phyloP scores from a whole-genome alignment of 2,329 filamentous ascomycete genomes.

The Neopestalotiopsis rosae region DNA sequence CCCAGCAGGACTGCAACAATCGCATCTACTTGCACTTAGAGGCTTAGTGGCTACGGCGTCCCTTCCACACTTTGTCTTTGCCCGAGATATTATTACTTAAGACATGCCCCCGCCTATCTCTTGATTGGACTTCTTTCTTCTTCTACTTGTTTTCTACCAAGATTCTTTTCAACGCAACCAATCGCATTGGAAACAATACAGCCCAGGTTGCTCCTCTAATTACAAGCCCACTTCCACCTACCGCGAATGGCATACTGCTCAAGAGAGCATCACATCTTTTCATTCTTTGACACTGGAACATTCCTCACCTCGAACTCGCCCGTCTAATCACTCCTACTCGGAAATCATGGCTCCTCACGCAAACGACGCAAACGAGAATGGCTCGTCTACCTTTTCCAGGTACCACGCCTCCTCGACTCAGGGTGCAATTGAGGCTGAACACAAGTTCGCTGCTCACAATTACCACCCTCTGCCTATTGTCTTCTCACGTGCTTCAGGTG shows the following conservation, averaged over 20 bases:
- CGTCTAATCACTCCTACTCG: constrained; percentile 7
- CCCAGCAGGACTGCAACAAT: constrained; percentile 34
- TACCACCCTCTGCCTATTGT: constrained; percentile 97
- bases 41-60: constrained; percentile 49
- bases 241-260: constrained; percentile 15
- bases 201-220: neutral
- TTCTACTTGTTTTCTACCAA: neutral
- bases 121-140: constrained; percentile 3
- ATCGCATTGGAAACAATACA: neutral
- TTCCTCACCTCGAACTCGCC: constrained; percentile 2
- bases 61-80: constrained; percentile 12
- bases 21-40: constrained; percentile 63
- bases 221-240: neutral
- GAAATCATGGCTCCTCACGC: constrained; percentile 64
- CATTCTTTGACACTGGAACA: constrained; percentile 13
- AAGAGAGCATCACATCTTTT: constrained; percentile 12
- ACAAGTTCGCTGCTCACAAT: constrained; percentile 92
- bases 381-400: constrained; percentile 42
- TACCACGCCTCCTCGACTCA: constrained; percentile 81
- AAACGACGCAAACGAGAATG: constrained; percentile 45
- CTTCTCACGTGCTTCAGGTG: constrained; percentile 83
- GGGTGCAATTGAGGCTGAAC: constrained; percentile 80
- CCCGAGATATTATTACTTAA: constrained; percentile 34
- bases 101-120: constrained; percentile 26
- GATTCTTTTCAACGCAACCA: neutral